phyloP scores from a whole-genome alignment of 2,329 filamentous ascomycete genomes.

The Parascedosporium putredinis region DNA sequence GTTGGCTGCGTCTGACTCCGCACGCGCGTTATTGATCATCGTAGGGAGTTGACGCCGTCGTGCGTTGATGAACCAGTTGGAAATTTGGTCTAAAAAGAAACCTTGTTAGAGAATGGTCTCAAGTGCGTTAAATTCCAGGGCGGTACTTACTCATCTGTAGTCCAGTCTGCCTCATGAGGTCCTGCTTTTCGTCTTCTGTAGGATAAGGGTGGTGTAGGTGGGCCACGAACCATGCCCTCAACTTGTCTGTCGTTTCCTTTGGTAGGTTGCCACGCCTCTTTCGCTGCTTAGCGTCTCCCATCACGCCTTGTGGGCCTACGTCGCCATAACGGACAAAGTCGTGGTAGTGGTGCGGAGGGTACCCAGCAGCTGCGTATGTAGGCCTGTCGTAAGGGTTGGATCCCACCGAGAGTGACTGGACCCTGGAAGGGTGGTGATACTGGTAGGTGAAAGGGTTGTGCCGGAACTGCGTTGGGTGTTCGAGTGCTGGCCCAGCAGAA shows the following conservation, averaged over 20 bases:
- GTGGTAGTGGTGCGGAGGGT: constrained; percentile 31
- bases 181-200: constrained; percentile 78
- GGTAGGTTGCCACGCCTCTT: constrained; percentile 75
- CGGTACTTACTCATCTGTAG: constrained; percentile 62
- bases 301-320: constrained; percentile 24
- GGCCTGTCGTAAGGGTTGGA: constrained; percentile 20
- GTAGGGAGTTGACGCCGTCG: constrained; percentile 53
- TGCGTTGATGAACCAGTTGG: constrained; percentile 75
- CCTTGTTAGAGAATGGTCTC: neutral
- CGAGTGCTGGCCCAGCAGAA: constrained; percentile 19
- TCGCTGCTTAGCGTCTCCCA: constrained; percentile 38
- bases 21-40: constrained; percentile 46
- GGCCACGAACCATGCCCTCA: constrained; percentile 70
- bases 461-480: constrained; percentile 23
- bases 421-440: constrained; percentile 32
- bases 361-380: constrained; percentile 32
- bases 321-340: constrained; percentile 33
- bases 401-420: constrained; percentile 35
- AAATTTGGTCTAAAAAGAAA: constrained; percentile 48
- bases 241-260: constrained; percentile 77
- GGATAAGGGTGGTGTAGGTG: constrained; percentile 77
- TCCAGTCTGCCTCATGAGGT: constrained; percentile 64
- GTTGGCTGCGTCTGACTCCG: constrained; percentile 35
- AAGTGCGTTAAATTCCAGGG: neutral
- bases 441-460: constrained; percentile 24